Evolutionary conservation across 169 alveolate genomes (phyloP), one percentile per base, ranked within the genome.

Genomic region (Cytauxzoon felis): DNA sequence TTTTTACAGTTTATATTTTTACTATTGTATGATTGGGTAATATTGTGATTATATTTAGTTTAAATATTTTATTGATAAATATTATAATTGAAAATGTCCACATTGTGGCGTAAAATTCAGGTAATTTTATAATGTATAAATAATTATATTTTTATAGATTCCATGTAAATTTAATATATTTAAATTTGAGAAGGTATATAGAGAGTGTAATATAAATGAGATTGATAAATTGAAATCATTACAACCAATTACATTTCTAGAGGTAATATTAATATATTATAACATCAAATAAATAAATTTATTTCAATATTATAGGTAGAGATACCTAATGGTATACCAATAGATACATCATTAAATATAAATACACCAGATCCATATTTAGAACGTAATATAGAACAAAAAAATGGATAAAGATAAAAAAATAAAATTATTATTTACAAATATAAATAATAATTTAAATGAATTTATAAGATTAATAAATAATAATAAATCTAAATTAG

Each of bases 61-160:
- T n/a, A n/a, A n/a, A n/a, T n/a, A n/a, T n/a, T n/a, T n/a, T n/a
- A n/a, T n/a, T n/a, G n/a, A n/a, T 11, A 11, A 51, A 51, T 13
- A 13, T 38, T 38, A 51, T 5, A 51, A 7, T 18, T 13, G 45
- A 73, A 73, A 63, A 73, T 73, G 84, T 54, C 84, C 1, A 73
- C 79, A 41, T 38, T 73, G 38, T 73, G 84, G 84, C 81, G 84
- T 33, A 73, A 73, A 65, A 40, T 73, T 33, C 84, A 63, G 71
- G 84, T 63, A 19, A 18, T 61, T 52, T 5, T 16, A 9, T 18
- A 18, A 4, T 27, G 5, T 6, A n/a, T 11, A 40, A 5, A 1
- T 30, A 18, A 1, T n/a, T 4, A 16, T 26, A 11, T 5, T 5
- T 18, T 23, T 19, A 13, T 61, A 73, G 84, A 65, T 73, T 2